These are phyloP conservation scores for Candida parachauliodes DNA, from an alignment of 805 yeast genomes.

Conservation along the genomic window DNA sequence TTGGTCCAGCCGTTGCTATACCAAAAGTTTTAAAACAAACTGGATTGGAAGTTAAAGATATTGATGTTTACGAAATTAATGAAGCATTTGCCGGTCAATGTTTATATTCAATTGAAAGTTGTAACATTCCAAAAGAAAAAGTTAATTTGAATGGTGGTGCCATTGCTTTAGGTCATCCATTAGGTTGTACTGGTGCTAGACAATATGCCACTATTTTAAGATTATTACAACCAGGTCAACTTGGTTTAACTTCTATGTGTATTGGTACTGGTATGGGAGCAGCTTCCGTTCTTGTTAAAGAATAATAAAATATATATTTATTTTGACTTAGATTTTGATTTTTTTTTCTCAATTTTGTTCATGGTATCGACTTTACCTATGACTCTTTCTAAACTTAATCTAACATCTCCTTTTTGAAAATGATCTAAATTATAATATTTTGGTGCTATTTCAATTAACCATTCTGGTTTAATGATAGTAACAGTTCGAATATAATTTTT, in stretches of 20 bases:
- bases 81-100: constrained; percentile 98
- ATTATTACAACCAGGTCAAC: constrained; percentile 72
- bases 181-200: constrained; percentile 68
- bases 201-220: constrained; percentile 85
- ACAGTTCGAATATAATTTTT: constrained; percentile 94
- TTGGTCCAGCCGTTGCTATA: constrained; percentile 95
- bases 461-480: constrained; percentile 84
- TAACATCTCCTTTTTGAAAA: constrained; percentile 71
- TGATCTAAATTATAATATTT: constrained; percentile 60
- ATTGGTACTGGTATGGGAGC: constrained; percentile 99
- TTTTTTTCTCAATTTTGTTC: constrained; percentile 25
- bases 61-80: constrained; percentile 80
- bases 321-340: constrained; percentile 5
- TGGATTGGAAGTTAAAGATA: constrained; percentile 59
- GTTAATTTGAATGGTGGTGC: constrained; percentile 95
- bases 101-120: constrained; percentile 62
- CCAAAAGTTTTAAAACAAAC: constrained; percentile 70
- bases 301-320: constrained; percentile 36
- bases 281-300: constrained; percentile 79
- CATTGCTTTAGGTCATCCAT: constrained; percentile 92
- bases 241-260: constrained; percentile 95
- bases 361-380: constrained; percentile 43
- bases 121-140: constrained; percentile 57
- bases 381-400: constrained; percentile 64
- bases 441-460: constrained; percentile 83